These are phyloP conservation scores for Bisporella sp. DNA, from an alignment of 2,329 filamentous ascomycete genomes.

Conservation along the genomic window DNA sequence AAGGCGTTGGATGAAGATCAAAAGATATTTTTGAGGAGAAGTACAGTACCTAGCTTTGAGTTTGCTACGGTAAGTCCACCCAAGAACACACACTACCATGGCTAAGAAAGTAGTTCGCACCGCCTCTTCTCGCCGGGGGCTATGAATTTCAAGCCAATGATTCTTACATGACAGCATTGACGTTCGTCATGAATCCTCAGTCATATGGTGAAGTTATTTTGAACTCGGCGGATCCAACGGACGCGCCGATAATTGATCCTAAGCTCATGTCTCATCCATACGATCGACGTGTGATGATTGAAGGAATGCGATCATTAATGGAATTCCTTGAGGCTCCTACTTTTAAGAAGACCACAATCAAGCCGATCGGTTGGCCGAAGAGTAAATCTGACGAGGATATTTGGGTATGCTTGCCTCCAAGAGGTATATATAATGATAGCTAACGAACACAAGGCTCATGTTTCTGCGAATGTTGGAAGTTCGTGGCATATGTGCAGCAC, in stretches of 20 bases:
- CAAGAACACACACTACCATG: background rate
- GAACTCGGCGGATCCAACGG: conserved; percentile 42
- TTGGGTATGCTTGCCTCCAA: conserved; percentile 16
- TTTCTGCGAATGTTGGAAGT: conserved; percentile 27
- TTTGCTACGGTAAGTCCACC: conserved; percentile 30
- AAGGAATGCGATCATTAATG: conserved; percentile 29
- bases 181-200: conserved; percentile 41
- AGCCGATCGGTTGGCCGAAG: conserved; percentile 2
- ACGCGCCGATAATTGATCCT: conserved; percentile 37
- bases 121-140: background rate
- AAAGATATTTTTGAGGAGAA: conserved; percentile 37
- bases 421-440: too few species aligned
- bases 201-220: conserved; percentile 44
- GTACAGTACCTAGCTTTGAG: conserved; percentile 52
- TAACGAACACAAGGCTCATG: background rate
- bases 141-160: background rate
- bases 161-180: conserved; percentile 3
- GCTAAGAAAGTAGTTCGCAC: background rate
- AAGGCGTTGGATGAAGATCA: conserved; percentile 36
- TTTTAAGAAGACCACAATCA: conserved; percentile 18
- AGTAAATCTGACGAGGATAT: conserved; percentile 7
- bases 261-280: conserved; percentile 36
- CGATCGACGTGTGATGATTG: conserved; percentile 36
- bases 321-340: conserved; percentile 19
- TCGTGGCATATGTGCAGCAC: conserved; percentile 51